A percentile compares a stretch with the other conserved stretches of the same genome.
Conservation (phyloP, 2,329 filamentous ascomycete genomes). For the Penicillium corylophilum region DNA sequence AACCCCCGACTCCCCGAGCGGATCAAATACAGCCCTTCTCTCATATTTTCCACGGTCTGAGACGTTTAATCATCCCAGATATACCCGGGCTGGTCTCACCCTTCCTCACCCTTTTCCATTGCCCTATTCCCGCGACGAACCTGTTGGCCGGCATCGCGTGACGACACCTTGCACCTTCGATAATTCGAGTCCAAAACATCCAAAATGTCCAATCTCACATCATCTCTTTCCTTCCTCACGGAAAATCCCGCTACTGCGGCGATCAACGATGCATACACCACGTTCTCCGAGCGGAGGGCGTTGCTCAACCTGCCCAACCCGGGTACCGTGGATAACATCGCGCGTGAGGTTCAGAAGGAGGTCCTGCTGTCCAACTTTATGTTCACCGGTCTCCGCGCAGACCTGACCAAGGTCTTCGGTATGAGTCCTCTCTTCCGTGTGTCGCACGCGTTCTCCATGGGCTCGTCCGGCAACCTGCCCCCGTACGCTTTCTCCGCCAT, state of each 20-base stretch:
- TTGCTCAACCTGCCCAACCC: constrained; percentile 89
- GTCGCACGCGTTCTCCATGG: constrained; percentile 94
- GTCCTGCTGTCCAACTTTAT: constrained; percentile 95
- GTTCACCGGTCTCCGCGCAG: constrained; percentile 93
- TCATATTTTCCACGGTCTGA: constrained; percentile 13
- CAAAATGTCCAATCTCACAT: constrained; percentile 44
- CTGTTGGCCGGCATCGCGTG: constrained; percentile 27
- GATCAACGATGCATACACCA: constrained; percentile 73
- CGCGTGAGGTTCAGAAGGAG: constrained; percentile 91
- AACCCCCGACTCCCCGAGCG: constrained; percentile 22
- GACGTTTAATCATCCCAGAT: constrained; percentile 25
- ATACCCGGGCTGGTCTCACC: constrained; percentile 31
- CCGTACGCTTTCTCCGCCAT: constrained; percentile 94
- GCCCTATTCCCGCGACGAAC: constrained; percentile 24
- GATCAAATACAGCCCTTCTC: constrained; percentile 24
- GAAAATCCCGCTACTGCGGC: constrained; percentile 70
- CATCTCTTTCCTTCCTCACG: constrained; percentile 64
- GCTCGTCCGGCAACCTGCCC: constrained; percentile 75
- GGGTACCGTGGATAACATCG: constrained; percentile 84
- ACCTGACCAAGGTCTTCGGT: constrained; percentile 95
- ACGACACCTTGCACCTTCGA: constrained; percentile 19
- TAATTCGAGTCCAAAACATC: constrained; percentile 14
- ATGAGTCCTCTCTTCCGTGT: constrained; percentile 93
- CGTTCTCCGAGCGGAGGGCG: constrained; percentile 81
- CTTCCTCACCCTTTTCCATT: constrained; percentile 19